A percentile compares a stretch with the other conserved stretches of the same genome.
Evolutionary conservation across 2,329 filamentous ascomycete genomes (phyloP).

Genomic region (Cladosporium sp.): DNA sequence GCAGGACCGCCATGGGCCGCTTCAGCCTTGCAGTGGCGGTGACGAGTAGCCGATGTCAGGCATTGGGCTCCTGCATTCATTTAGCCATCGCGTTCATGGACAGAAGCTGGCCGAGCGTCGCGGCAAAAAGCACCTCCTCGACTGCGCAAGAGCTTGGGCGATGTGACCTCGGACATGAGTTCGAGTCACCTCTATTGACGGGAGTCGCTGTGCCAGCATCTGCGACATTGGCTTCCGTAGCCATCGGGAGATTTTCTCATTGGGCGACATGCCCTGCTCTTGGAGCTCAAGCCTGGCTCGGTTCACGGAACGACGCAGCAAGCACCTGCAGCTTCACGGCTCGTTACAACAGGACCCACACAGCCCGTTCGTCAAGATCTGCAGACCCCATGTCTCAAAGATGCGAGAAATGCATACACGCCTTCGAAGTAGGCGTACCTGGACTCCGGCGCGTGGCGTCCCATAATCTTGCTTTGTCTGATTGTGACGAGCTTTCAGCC

Average conservation of each 20-base stretch:
- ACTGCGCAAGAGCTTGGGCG: not conserved
- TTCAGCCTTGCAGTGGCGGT: slow-evolving; percentile 1
- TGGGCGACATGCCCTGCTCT: not conserved
- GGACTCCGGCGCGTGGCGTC: not conserved
- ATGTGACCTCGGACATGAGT: not conserved
- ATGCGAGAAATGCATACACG: not conserved
- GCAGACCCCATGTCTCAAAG: slow-evolving; percentile 2
- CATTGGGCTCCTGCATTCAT: not conserved
- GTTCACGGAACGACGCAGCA: slow-evolving; percentile 6
- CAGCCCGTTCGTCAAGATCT: not conserved
- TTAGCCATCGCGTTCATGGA: not conserved
- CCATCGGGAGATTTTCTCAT: slow-evolving; percentile 2
- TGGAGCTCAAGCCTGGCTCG: slow-evolving; percentile 5
- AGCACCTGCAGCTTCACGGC: slow-evolving; percentile 6
- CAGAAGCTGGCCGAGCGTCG: not conserved
- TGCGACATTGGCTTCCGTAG: slow-evolving; percentile 1
- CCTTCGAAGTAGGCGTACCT: not conserved
- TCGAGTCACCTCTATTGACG: slow-evolving; percentile 5
- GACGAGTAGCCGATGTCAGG: slow-evolving; percentile 5
- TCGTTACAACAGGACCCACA: not conserved
- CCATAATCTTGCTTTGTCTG: not conserved
- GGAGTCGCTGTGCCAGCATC: not conserved
- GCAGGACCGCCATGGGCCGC: not conserved
- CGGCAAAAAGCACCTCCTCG: not conserved
- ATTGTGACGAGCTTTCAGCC: not conserved